phyloP scores from a whole-genome alignment of 805 yeast species.

The Spathaspora boniae region DNA sequence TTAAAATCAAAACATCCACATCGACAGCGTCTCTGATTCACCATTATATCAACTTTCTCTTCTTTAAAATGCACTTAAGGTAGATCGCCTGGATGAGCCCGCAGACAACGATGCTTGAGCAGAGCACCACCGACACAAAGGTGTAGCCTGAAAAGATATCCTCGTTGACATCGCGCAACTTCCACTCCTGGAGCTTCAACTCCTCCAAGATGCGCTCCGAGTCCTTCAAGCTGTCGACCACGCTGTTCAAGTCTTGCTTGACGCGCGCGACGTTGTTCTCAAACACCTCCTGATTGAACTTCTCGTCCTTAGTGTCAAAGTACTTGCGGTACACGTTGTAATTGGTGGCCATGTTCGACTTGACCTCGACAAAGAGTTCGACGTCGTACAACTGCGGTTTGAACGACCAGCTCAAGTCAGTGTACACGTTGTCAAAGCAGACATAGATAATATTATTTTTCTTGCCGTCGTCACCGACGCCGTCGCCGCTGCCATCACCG shows the following conservation, averaged over 20 bases:
- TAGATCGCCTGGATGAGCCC: slow-evolving; percentile 32
- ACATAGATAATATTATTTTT: slow-evolving; percentile 31
- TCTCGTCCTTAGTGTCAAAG: slow-evolving; percentile 21
- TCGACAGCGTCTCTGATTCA: background rate
- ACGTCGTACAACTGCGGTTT: slow-evolving; percentile 29
- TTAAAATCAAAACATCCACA: too few species aligned
- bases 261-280: slow-evolving; percentile 26
- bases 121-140: slow-evolving; percentile 21
- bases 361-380: slow-evolving; percentile 30
- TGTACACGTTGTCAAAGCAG: slow-evolving; percentile 41
- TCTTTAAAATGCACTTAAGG: slow-evolving; percentile 27
- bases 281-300: slow-evolving; percentile 20
- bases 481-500: background rate
- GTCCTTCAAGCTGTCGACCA: slow-evolving; percentile 26
- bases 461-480: slow-evolving; percentile 2
- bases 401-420: slow-evolving; percentile 42
- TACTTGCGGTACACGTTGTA: slow-evolving; percentile 27
- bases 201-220: slow-evolving; percentile 24
- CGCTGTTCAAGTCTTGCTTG: slow-evolving; percentile 28
- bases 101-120: slow-evolving; percentile 23
- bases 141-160: slow-evolving; percentile 34
- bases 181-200: slow-evolving; percentile 30
- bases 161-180: slow-evolving; percentile 37
- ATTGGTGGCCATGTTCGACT: slow-evolving; percentile 33
- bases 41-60: slow-evolving; percentile 14